Base-by-base conservation (phyloP, 805 yeast genomes). In the Debaryomyces maramus region DNA sequence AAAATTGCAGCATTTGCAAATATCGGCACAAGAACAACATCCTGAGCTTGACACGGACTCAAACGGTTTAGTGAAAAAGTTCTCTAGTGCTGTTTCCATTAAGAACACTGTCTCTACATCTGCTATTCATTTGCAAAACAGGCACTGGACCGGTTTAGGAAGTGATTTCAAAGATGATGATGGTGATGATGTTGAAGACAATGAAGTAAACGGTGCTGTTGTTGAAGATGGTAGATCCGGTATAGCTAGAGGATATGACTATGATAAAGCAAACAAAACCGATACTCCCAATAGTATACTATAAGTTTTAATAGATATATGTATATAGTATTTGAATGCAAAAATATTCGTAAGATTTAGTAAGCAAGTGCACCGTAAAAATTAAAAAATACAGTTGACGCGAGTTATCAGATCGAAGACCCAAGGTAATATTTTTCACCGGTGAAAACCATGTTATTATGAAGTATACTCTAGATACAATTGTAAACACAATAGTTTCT, bases 91-190 rank as follows among this genome's bases (percentile, higher is more conserved):
- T 2, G 72, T 90, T 4, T 72, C 85, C 0, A 78, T 90, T 40
- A 80, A 80, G 40, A 81, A 81, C 30, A 87, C 97, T 0, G 83
- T 88, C 0, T 89, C 98, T 0, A 90, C 98, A 0, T 88, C 97
- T 0, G 97, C 97, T 0, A 69, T 73, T 6, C 75, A 75, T 45
- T 67, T 91, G 37, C 95, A 88, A 51, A 71, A 69, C 9, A 76
- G 91, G 51, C 65, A 71, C 19, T 91, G 98, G 98, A 78, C 82
- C 0, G 99, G 99, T 0, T 67, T 91, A 23, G 99, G 98, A 1
- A 83, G 93, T 44, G 97, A 91, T 55, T 88, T 72, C 62, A 46
- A 56, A 1, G 63, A 57, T 2, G 70, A 61, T 5, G 78, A 69
- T n/a, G 66, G 59, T 11, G 72, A 67, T 37, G 41, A 36, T 10